Evolutionary conservation across 2,329 filamentous ascomycete genomes (phyloP).

Genomic region (Cladobotryum protrusum): DNA sequence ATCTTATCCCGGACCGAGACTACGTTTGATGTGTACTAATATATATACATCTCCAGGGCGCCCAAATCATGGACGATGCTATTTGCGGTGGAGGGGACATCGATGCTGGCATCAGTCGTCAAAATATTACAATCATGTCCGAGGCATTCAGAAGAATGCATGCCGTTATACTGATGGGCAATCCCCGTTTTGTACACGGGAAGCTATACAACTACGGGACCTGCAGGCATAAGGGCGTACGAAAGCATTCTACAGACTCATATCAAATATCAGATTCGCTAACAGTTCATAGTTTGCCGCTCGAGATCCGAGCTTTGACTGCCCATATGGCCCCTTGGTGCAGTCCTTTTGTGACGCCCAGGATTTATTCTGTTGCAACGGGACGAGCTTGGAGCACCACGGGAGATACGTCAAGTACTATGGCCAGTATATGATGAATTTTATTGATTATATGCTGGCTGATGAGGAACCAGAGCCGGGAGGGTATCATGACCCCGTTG

Average conservation of each 20-base stretch:
- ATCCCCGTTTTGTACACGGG: not conserved
- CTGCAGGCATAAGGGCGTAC: not conserved
- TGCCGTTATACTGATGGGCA: not conserved
- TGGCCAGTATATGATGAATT: not conserved
- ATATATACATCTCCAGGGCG: not conserved
- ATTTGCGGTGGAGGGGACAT: not conserved
- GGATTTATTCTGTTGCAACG: not conserved
- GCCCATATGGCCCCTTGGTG: not conserved
- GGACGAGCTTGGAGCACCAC: not conserved
- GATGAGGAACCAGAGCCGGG: not conserved
- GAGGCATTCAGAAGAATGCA: not conserved
- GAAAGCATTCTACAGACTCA: not conserved
- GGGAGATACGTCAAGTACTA: not conserved
- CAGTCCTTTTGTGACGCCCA: not conserved
- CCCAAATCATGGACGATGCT: not conserved
- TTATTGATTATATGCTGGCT: not conserved
- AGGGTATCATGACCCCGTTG: too few relatives aligned
- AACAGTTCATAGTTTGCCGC: not conserved
- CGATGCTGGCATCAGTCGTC: not conserved
- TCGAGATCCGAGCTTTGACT: not conserved
- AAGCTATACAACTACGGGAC: not conserved
- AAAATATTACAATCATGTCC: not conserved
- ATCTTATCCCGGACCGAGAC: not conserved
- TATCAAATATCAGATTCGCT: not conserved
- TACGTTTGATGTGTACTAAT: not conserved